Evolutionary conservation across 306 rosid genomes (phyloP), one percentile per base, ranked within the genome.

Genomic region (Casuarina cunninghamiana): DNA sequence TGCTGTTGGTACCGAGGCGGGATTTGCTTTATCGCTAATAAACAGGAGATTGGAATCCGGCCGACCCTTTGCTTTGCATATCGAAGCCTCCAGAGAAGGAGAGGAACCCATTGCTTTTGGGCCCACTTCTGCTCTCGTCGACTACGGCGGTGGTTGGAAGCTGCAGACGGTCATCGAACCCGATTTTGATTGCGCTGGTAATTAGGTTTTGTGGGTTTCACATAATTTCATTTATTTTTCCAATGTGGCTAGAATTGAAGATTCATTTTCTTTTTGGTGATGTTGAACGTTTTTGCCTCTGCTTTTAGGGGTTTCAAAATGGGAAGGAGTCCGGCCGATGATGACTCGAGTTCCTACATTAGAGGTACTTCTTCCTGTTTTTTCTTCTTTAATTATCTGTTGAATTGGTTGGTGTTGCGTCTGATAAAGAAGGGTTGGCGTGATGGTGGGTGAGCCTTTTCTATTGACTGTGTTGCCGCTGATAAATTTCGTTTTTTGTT

Each of bases 91-190:
- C 7, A 90, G 85, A 80, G 84, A 87, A 62, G 89, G 83, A 0
- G 89, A 93, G 70, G 97, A 87, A 85, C 86, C 97, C 70, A 88
- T 93, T n/a, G 86, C 79, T 75, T 93, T 93, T 21, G 93, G 96
- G 5, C 89, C 96, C 21, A 87, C 66, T 61, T 83, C 96, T 6
- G 19, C 73, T 78, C 92, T 93, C 10, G 79, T 83, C 43, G 42
- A 86, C 41, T 90, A 75, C 50, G 96, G 96, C 42, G 57, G 74
- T 3, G 84, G 84, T 19, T 93, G 97, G 97, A 83, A 73, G 26
- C 75, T 93, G 41, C 93, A 86, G 74, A 89, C 97, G 1, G 87
- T 85, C 53, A 78, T 86, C 12, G 81, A 84, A 53, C 4, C 77
- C 4, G 83, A 77, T 54, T 82, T 70, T 32, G 15, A 3, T 42